Evolutionary conservation across 1,284 basidiomycete genomes (phyloP).

Genomic region (Ganoderma resinaceum): DNA sequence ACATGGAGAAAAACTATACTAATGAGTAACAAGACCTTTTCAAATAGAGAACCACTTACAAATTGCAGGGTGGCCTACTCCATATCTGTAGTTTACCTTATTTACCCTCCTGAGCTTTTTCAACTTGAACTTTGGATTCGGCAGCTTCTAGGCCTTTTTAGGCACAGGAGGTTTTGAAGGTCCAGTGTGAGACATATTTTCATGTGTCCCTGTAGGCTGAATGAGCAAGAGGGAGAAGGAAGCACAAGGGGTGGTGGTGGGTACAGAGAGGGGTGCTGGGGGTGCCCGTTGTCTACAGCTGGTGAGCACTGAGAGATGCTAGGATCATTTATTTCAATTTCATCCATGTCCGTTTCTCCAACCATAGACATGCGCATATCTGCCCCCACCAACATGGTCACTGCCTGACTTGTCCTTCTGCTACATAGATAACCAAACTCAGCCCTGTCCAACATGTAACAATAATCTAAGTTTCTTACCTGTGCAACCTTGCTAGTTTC

Average conservation of each 20-base stretch:
- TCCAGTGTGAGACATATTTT: conserved; percentile 39
- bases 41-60: conserved; percentile 49
- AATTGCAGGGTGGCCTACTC: conserved; percentile 61
- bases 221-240: background rate
- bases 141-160: conserved; percentile 30
- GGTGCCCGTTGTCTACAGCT: too few species aligned
- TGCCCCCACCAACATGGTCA: too few species aligned
- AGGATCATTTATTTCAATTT: too few species aligned
- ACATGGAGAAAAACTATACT: conserved; percentile 25
- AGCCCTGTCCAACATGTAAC: too few species aligned
- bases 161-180: conserved; percentile 33
- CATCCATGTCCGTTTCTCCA: too few species aligned
- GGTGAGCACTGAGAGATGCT: too few species aligned
- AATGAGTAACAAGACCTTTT: conserved; percentile 24
- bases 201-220: background rate
- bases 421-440: too few species aligned
- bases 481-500: too few species aligned
- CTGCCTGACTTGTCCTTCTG: too few species aligned
- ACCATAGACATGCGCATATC: too few species aligned
- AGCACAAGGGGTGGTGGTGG: background rate
- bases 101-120: conserved; percentile 53
- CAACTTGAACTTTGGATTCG: conserved; percentile 32
- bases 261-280: too few species aligned
- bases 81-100: conserved; percentile 61
- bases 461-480: too few species aligned